Evolutionary conservation across 768 basidiomycete species (phyloP).

Genomic region (Arthromyces matolae): DNA sequence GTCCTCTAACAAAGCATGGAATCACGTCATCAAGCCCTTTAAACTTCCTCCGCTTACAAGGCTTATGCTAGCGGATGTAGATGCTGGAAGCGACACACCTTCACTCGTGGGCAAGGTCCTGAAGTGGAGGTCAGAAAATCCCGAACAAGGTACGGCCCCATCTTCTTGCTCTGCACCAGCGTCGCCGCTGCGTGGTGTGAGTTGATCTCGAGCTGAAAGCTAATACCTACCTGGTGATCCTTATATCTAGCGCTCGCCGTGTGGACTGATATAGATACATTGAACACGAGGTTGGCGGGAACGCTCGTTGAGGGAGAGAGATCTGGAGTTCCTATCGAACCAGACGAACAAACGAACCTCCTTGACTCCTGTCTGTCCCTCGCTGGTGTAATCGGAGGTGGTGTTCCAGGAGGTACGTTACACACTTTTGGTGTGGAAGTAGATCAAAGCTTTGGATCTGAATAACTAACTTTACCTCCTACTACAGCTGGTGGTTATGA

Average conservation of each 20-base stretch:
- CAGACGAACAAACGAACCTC: conserved; percentile 77
- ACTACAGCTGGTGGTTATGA: conserved; percentile 93
- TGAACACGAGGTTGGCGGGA: conserved; percentile 57
- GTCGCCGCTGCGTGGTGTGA: conserved; percentile 4
- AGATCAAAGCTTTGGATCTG: not conserved
- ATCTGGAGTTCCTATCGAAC: conserved; percentile 86
- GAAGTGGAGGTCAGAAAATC: conserved; percentile 75
- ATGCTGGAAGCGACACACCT: conserved; percentile 94
- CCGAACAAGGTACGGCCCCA: conserved; percentile 43
- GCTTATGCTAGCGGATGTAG: conserved; percentile 91
- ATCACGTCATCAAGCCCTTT: conserved; percentile 65
- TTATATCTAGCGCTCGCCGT: conserved; percentile 48
- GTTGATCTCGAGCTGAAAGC: conserved; percentile 7
- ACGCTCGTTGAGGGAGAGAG: conserved; percentile 59
- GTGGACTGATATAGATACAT: conserved; percentile 61
- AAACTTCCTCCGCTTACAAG: conserved; percentile 79
- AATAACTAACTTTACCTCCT: not conserved
- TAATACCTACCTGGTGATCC: conserved; percentile 1
- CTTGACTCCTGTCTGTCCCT: conserved; percentile 73
- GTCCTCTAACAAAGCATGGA: conserved; percentile 70
- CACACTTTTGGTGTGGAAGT: not conserved
- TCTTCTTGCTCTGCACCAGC: not conserved
- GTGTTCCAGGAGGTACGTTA: conserved; percentile 88
- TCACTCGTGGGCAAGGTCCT: conserved; percentile 89
- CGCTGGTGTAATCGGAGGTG: conserved; percentile 88